Base-by-base conservation (phyloP, 495 filamentous ascomycete species). In the Lophiotrema nucula region DNA sequence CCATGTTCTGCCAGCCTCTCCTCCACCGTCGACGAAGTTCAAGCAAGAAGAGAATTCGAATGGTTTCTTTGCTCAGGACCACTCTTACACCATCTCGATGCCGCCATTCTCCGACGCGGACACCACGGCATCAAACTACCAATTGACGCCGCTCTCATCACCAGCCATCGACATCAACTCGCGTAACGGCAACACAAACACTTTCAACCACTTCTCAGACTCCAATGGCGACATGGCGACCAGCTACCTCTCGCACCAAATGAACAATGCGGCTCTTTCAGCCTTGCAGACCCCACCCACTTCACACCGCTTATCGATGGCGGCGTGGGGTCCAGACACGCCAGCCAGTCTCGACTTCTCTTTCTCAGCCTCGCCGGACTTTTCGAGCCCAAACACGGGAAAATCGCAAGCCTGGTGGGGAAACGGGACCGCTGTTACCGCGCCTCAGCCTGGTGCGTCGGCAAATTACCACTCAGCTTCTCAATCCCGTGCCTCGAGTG, bases 211-310 rank as follows among this genome's bases (percentile, higher is more conserved):
- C 22, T 57, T 55, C 28, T 55, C 31, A 35, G 31, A 35, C 31
- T 12, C 53, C 25, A 51, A 28, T 22, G 62, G 61, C 38, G n/a
- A 25, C 41, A 49, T 66, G 33, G 25, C 47, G n/a, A 25, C 37
- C 1, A 47, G 37, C 4, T 66, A 62, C 48, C 47, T 58, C 25
- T 42, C 52, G 22, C 47, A 58, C 38, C n/a, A n/a, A n/a, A 46
- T 46, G 10, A 50, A 19, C 37, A 47, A 53, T 60, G 61, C 46
- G 57, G 62, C 65, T 65, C 61, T 62, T 19, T 60, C 57, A 60
- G 62, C 62, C 56, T 61, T 64, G 48, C 64, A 67, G 26, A 69
- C 66, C 45, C 66, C 59, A 48, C 64, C 64, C 11, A 31, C 51
- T 41, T 37, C 64, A 6, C 21, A 52, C 26, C 41, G 41, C 15